Evolutionary conservation across 2,329 filamentous ascomycete genomes (phyloP), one percentile per base, ranked within the genome.

Genomic region (Westerdykella ornata): DNA sequence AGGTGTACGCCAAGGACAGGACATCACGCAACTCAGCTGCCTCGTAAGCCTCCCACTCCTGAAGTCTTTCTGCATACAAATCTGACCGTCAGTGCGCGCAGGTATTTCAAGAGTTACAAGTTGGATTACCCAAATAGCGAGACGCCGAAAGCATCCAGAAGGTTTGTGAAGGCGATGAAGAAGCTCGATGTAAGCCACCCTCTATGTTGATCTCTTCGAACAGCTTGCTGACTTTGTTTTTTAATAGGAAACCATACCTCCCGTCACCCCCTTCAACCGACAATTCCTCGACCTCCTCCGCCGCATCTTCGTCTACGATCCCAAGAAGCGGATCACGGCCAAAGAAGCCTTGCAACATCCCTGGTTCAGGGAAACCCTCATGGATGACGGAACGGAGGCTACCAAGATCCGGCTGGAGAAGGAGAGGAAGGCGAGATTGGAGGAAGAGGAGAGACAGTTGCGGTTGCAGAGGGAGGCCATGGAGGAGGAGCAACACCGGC

Each of bases 91-190:
- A 34, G 55, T 45, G 52, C 52, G 16, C 45, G 45, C 50, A 75
- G 73, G 47, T 78, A 78, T 52, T 80, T 80, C 66, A 71, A 66
- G 47, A 64, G 72, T 39, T 72, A 70, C 41, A 77, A 74, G 54
- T 69, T 83, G 28, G 77, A 81, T 53, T 83, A 83, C 54, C 80
- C 80, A 0, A 79, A 80, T 48, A 65, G 65, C 5, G 79, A 82
- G 38, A 83, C 80, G 1, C 76, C 77, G 12, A 76, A 77, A 49
- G 76, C 78, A 17, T 82, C 78, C 16, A 74, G 72, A 52, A 82
- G 81, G 65, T 83, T 82, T 54, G 80, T 83, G 45, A 77, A 77
- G 53, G 78, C 77, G n/a, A 83, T 83, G 80, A 82, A 81, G 65
- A 72, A 72, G 48, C 67, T 80, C 40, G 68, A 71, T 41, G 77